These are phyloP conservation scores for Myxozyma melibiosi DNA, from an alignment of 805 yeast genomes.

Conservation along the genomic window DNA sequence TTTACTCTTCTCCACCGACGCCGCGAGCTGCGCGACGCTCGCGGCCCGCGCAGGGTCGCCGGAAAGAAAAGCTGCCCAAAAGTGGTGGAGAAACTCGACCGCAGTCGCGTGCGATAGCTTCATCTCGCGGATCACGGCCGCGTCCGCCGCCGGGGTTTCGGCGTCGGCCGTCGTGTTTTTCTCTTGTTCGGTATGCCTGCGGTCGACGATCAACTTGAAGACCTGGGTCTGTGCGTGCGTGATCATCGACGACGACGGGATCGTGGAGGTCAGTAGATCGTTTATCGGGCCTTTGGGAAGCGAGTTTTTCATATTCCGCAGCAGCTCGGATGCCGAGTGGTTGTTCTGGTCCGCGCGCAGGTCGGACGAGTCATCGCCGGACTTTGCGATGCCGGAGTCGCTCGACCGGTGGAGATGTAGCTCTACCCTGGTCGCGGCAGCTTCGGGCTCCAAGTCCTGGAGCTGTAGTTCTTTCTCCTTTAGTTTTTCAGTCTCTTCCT, in stretches of 20 bases:
- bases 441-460: constrained; percentile 21
- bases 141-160: constrained; percentile 36
- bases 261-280: constrained; percentile 8
- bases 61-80: constrained; percentile 65
- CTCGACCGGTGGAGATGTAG: constrained; percentile 26
- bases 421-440: constrained; percentile 16
- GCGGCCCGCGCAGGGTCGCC: constrained; percentile 49
- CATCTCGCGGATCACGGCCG: constrained; percentile 51
- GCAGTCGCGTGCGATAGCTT: constrained; percentile 70
- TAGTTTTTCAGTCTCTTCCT: constrained; percentile 35
- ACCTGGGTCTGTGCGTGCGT: constrained; percentile 19
- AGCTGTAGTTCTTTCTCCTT: constrained; percentile 21
- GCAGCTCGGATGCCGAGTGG: not conserved
- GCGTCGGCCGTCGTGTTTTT: constrained; percentile 26
- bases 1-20: constrained; percentile 53
- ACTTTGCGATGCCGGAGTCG: not conserved
- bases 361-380: not conserved
- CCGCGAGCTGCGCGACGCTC: constrained; percentile 51
- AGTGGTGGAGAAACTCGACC: constrained; percentile 72
- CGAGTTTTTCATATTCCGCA: not conserved
- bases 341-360: not conserved
- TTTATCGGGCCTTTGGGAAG: constrained; percentile 12
- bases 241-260: constrained; percentile 2
- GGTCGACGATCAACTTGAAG: constrained; percentile 26
- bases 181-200: constrained; percentile 29